Evolutionary conservation across 345 rosid species (phyloP).

Genomic region (Eucalyptus globulus): DNA sequence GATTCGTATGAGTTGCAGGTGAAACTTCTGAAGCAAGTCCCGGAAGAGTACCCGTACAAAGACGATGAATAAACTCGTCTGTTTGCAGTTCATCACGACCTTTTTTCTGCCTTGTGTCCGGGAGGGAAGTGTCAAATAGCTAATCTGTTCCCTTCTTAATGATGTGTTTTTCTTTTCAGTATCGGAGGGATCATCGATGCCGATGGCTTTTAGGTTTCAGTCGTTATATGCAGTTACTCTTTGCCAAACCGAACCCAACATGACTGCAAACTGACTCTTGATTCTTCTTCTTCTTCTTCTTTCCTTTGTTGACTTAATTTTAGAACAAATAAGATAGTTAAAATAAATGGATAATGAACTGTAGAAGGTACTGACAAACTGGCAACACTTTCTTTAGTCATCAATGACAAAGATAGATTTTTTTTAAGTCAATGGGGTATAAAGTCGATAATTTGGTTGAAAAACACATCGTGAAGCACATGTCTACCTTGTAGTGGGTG

Average conservation of each 20-base stretch:
- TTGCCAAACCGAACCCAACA: not conserved
- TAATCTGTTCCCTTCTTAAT: not conserved
- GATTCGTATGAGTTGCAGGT: conserved; percentile 84
- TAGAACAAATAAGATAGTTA: not conserved
- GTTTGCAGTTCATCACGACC: not conserved
- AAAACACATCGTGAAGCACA: accelerated
- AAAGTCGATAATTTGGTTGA: no score
- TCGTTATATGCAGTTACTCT: not conserved
- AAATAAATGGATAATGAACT: not conserved
- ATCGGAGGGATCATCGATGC: not conserved
- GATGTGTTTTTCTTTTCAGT: not conserved
- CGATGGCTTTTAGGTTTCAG: not conserved
- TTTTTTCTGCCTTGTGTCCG: not conserved
- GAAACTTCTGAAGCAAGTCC: conserved; percentile 75
- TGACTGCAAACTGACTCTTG: not conserved
- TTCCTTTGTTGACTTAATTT: not conserved
- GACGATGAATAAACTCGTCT: conserved; percentile 53
- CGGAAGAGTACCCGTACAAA: conserved; percentile 92
- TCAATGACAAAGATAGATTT: not conserved
- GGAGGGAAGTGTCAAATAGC: not conserved
- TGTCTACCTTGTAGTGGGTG: no score
- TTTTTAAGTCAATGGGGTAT: no score
- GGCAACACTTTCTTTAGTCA: not conserved
- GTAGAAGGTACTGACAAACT: not conserved
- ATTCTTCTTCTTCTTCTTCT: not conserved